Percentiles rank a stretch among this genome's conserved stretches.
phyloP scores from a whole-genome alignment of 2,329 filamentous ascomycete species.

The Colletotrichum tamarilloi region DNA sequence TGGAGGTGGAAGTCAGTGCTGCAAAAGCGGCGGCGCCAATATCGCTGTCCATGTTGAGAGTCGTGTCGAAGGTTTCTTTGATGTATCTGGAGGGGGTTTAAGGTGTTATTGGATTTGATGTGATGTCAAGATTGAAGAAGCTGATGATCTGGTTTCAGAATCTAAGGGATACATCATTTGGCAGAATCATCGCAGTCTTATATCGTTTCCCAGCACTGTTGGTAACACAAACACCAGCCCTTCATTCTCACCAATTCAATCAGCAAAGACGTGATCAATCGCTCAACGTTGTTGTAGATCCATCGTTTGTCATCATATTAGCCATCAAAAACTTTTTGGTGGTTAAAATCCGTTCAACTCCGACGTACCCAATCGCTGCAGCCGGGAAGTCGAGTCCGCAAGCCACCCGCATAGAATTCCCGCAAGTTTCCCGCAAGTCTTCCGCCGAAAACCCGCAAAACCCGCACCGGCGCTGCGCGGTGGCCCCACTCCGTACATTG shows the following conservation, averaged over 20 bases:
- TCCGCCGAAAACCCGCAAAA: constrained; percentile 37
- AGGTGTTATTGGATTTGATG: background rate
- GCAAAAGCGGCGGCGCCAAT: background rate
- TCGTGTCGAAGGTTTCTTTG: background rate
- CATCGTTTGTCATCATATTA: background rate
- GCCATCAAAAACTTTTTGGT: background rate
- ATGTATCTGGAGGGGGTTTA: too few species aligned
- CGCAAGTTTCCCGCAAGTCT: constrained; percentile 21
- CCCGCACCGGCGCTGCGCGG: constrained; percentile 10
- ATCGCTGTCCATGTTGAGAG: constrained; percentile 7
- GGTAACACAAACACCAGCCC: background rate
- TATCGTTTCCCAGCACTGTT: background rate
- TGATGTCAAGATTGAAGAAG: background rate
- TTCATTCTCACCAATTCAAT: background rate
- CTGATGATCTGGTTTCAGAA: background rate
- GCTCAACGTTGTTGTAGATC: background rate
- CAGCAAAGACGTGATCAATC: background rate
- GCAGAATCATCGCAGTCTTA: background rate
- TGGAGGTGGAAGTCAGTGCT: constrained; percentile 48
- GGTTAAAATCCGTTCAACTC: background rate
- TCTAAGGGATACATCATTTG: background rate
- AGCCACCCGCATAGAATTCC: background rate
- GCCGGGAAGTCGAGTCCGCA: background rate
- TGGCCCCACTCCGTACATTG: background rate
- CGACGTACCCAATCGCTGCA: background rate